These are phyloP conservation scores for Chlorella variabilis DNA, from an alignment of 163 green algal genomes.

Conservation along the genomic window DNA sequence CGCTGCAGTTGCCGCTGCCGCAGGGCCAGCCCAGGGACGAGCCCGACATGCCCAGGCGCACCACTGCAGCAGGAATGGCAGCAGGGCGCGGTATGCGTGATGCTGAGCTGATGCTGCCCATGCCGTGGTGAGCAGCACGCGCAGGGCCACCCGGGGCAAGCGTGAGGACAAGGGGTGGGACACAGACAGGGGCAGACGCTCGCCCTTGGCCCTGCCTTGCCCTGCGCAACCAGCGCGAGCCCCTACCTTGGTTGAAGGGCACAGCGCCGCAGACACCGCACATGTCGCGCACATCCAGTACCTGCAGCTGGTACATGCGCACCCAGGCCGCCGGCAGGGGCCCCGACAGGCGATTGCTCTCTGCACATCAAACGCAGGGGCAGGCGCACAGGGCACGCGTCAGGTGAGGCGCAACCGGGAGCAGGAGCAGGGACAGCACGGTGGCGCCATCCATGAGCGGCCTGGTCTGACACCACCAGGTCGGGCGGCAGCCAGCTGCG, in stretches of 20 bases:
- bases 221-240: no score
- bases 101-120: not conserved
- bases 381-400: no score
- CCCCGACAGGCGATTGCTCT: slow-evolving; percentile 13
- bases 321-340: not conserved
- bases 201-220: no score
- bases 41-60: not conserved
- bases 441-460: no score
- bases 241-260: not conserved
- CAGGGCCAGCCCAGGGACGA: slow-evolving; percentile 24
- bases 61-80: not conserved
- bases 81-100: not conserved
- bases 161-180: no score
- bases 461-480: no score
- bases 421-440: no score
- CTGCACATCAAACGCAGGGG: not conserved
- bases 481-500: no score
- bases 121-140: no score
- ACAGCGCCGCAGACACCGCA: slow-evolving; percentile 12
- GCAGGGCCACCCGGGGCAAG: no score
- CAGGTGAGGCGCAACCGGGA: no score
- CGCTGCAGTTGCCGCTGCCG: slow-evolving; percentile 13
- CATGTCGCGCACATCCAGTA: slow-evolving; percentile 13
- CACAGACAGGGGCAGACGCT: no score
- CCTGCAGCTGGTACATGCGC: slow-evolving; percentile 1